phyloP scores from a whole-genome alignment of 148 eudicot genomes.

The Pharnaceum exiguum region DNA sequence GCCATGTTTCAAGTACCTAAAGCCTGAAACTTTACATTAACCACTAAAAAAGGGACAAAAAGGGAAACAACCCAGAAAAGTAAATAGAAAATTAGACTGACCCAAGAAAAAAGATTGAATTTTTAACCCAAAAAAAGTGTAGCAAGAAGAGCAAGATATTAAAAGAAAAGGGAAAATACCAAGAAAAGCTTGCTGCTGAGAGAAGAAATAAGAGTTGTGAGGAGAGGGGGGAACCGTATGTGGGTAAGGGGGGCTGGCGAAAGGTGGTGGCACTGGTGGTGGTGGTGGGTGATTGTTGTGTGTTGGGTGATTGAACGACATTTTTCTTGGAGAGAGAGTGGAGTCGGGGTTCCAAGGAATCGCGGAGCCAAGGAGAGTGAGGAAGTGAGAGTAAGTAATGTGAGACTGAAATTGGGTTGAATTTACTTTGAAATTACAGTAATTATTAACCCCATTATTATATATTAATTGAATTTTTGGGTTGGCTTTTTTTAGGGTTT shows the following conservation, averaged over 20 bases:
- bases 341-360: not conserved
- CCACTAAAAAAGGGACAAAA: too few relatives aligned
- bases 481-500: too few relatives aligned
- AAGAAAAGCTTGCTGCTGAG: slow-evolving; percentile 18
- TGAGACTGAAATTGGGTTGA: not conserved
- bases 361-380: not conserved
- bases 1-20: too few relatives aligned
- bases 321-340: not conserved
- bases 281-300: too few relatives aligned
- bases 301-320: not conserved
- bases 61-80: too few relatives aligned
- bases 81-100: too few relatives aligned
- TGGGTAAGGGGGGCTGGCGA: slow-evolving; percentile 2
- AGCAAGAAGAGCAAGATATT: not conserved
- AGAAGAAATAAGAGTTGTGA: slow-evolving; percentile 13
- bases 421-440: not conserved
- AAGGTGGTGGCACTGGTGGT: too few relatives aligned
- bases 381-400: not conserved
- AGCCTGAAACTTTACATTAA: too few relatives aligned
- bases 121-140: not conserved
- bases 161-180: not conserved
- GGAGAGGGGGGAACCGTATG: not conserved
- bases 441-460: too few relatives aligned
- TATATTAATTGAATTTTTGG: too few relatives aligned
- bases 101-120: too few relatives aligned